Base-by-base conservation (phyloP, 1,139 yeast genomes). In the Meyerozyma carpophila region DNA sequence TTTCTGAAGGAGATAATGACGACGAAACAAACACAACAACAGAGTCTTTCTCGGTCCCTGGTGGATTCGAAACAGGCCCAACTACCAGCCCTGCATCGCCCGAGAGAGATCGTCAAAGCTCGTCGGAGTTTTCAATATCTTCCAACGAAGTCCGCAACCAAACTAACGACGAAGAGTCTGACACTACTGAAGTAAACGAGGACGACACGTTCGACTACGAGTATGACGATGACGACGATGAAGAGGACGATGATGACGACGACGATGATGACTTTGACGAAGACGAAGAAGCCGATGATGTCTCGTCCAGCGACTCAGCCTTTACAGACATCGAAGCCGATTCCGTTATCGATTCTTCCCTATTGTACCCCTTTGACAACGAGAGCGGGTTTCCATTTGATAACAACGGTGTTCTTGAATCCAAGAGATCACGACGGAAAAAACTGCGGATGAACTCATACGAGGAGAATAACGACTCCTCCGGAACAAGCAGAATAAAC, bases 321-420 rank as follows among this genome's bases (percentile, higher is more conserved):
- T 72, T 72, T 46, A 72, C 77, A 1, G 77, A 72, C 45, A 64
- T 72, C 16, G 76, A 72, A 44, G 63, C 66, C 4, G 74, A 66
- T 41, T 69, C 76, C 0, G 54, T 70, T 27, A 46, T 66, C 37
- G 70, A 64, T 32, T 58, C 70, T 4, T 66, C 73, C 0, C 43
- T 68, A 28, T 52, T 63, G 14, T 66, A 59, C 32, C 59, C 71
- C 0, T 66, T 50, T 40, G 47, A 50, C 32, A 50, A 47, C 7
- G 43, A 47, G 16, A 56, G 49, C 31, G 47, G 52, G 8, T 58
- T 52, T 41, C 51, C 59, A 0, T 59, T 56, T 41, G 53, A 48
- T 13, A 53, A 52, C 27, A 40, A 40, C 18, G 34, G 50, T n/a
- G 46, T 47, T 34, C 40, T 41, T 7, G 44, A 45, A 26, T 36